Conservation (phyloP, 345 rosid species). For the Heritiera littoralis region DNA sequence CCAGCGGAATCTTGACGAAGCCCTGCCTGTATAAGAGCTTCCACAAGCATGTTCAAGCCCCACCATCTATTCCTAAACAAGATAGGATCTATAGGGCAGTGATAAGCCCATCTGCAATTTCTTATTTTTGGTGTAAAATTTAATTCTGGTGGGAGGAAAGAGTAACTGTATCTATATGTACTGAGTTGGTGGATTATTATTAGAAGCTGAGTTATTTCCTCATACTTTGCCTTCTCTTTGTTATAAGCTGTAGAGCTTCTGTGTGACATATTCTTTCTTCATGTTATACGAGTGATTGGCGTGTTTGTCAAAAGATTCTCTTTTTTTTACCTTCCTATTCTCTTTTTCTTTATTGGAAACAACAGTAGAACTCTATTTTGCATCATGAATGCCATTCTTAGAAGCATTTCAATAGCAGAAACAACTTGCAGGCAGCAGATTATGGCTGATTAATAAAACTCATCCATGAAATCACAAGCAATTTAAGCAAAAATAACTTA, state of each 20-base stretch:
- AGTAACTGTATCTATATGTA: conserved; percentile 45
- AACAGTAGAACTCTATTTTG: background rate
- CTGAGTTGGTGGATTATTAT: conserved; percentile 30
- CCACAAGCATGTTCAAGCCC: conserved; percentile 41
- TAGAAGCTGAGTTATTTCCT: conserved; percentile 15
- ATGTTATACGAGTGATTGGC: conserved; percentile 34
- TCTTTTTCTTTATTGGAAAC: background rate
- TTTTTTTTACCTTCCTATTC: background rate
- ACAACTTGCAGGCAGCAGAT: background rate
- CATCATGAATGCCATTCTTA: background rate
- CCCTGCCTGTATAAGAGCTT: conserved; percentile 31
- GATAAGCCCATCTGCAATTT: conserved; percentile 41
- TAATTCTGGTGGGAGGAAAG: conserved; percentile 39
- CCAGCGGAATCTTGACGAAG: conserved; percentile 62
- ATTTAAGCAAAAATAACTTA: background rate
- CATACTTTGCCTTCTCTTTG: background rate
- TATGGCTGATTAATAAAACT: background rate
- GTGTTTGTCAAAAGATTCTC: conserved; percentile 26
- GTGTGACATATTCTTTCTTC: conserved; percentile 34
- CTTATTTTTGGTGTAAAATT: conserved; percentile 42
- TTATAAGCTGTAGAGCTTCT: conserved; percentile 26
- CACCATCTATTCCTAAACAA: conserved; percentile 41
- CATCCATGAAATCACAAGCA: background rate
- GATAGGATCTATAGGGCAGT: conserved; percentile 47
- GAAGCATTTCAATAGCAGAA: background rate